Conservation (phyloP, 129 eudicot genomes). For the Helianthus tuberosus region DNA sequence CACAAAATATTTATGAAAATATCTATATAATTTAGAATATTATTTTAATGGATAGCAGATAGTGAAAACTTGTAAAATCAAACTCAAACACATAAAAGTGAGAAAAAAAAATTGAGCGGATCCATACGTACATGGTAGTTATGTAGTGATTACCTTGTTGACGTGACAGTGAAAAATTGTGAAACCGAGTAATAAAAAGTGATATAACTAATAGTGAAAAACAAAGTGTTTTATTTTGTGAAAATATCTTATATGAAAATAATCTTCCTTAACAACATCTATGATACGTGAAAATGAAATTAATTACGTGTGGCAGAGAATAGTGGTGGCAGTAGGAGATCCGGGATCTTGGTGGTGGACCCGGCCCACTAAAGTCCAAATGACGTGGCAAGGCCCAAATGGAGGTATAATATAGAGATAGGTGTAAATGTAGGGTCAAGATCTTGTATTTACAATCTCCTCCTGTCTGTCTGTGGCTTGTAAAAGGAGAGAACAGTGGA, state of each 20-base stretch:
- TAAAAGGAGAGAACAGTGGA: conserved; percentile 32
- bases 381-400: conserved; percentile 31
- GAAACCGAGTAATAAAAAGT: too few relatives aligned
- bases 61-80: too few relatives aligned
- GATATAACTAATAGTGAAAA: too few relatives aligned
- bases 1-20: too few relatives aligned
- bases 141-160: too few relatives aligned
- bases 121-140: too few relatives aligned
- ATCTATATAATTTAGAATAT: too few relatives aligned
- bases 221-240: too few relatives aligned
- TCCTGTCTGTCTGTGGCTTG: conserved; percentile 34
- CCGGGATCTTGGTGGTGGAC: conserved; percentile 42
- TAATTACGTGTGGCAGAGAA: conserved; percentile 38
- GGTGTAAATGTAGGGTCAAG: conserved; percentile 35
- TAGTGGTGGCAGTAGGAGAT: conserved; percentile 39
- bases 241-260: background rate
- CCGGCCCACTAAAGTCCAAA: conserved; percentile 35
- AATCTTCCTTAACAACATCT: background rate
- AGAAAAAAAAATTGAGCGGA: too few relatives aligned
- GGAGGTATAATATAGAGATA: background rate
- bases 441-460: conserved; percentile 40
- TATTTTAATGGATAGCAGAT: too few relatives aligned
- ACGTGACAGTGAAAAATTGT: too few relatives aligned
- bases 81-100: too few relatives aligned
- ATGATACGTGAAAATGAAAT: background rate